Evolutionary conservation across 441 rosid species (phyloP).

Genomic region (Adansonia madagascariensis): DNA sequence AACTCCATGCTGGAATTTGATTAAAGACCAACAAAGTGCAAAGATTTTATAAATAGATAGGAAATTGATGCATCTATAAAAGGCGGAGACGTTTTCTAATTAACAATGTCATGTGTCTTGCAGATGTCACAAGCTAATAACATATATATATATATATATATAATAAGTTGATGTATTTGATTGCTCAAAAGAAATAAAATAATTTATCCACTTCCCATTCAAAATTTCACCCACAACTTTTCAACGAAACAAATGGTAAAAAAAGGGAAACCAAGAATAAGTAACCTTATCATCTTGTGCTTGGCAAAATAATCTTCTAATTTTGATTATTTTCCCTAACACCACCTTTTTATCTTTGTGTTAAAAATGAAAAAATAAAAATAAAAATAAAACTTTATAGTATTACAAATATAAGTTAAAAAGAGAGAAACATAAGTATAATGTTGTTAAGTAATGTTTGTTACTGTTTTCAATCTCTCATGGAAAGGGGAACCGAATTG

Average conservation of each 20-base stretch:
- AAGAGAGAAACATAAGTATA: not conserved
- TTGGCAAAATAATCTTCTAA: slow-evolving; percentile 31
- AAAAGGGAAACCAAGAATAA: not conserved
- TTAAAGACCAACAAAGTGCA: too few species aligned
- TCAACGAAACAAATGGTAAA: not conserved
- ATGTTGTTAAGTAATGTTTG: not conserved
- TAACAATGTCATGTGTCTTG: not conserved
- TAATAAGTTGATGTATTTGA: not conserved
- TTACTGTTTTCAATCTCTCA: slow-evolving; percentile 28
- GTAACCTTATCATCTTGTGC: slow-evolving; percentile 17
- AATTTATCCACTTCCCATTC: slow-evolving; percentile 25
- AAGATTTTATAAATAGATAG: not conserved
- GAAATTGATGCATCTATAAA: not conserved
- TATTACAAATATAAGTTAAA: slow-evolving; percentile 3
- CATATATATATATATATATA: too few species aligned
- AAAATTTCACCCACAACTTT: slow-evolving; percentile 21
- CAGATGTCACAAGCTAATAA: not conserved
- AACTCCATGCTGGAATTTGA: too few species aligned
- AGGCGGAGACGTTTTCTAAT: too few species aligned
- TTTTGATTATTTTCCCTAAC: slow-evolving; percentile 24
- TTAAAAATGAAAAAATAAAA: slow-evolving; percentile 4
- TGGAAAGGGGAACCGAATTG: slow-evolving; percentile 35
- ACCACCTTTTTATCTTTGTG: slow-evolving; percentile 11
- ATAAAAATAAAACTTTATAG: not conserved
- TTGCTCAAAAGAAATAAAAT: not conserved